Evolutionary conservation across 2,329 filamentous ascomycete species (phyloP).

Genomic region (Monosporascus sp.): DNA sequence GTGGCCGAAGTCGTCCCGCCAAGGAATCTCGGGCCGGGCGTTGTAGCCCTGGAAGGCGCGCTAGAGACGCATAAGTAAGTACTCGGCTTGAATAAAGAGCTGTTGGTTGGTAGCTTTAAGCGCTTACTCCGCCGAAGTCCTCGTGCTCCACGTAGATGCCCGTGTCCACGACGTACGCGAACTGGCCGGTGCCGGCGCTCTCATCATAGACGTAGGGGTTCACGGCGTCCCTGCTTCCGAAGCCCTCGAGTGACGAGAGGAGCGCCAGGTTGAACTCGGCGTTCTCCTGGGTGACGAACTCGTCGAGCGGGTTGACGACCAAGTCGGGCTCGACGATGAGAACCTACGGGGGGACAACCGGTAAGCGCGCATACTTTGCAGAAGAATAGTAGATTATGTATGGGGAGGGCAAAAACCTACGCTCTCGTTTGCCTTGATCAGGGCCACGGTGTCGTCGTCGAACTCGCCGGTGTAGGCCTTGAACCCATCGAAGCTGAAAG

Average conservation of each 20-base stretch:
- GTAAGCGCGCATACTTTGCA: background rate
- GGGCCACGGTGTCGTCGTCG: background rate
- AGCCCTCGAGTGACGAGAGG: constrained; percentile 13
- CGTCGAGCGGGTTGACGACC: constrained; percentile 2
- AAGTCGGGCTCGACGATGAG: constrained; percentile 9
- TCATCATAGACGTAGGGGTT: constrained; percentile 18
- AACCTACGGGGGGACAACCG: background rate
- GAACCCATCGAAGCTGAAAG: background rate
- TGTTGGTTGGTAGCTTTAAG: too few species aligned
- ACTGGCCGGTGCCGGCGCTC: constrained; percentile 20
- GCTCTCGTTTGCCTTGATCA: background rate
- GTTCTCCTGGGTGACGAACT: constrained; percentile 7
- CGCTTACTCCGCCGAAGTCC: constrained; percentile 9
- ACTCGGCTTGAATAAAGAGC: too few species aligned
- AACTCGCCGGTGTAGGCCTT: background rate
- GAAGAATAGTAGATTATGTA: too few species aligned
- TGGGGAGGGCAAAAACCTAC: background rate
- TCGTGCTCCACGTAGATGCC: constrained; percentile 33
- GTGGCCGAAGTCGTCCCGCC: constrained; percentile 26
- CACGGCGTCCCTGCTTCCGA: constrained; percentile 8
- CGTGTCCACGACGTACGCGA: constrained; percentile 38
- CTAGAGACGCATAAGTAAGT: background rate
- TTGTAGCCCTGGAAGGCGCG: constrained; percentile 11
- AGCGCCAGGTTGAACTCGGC: constrained; percentile 1
- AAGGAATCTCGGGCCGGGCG: constrained; percentile 8